Conservation (phyloP, 2,329 filamentous ascomycete genomes). For the Fusarium fujikuroi region DNA sequence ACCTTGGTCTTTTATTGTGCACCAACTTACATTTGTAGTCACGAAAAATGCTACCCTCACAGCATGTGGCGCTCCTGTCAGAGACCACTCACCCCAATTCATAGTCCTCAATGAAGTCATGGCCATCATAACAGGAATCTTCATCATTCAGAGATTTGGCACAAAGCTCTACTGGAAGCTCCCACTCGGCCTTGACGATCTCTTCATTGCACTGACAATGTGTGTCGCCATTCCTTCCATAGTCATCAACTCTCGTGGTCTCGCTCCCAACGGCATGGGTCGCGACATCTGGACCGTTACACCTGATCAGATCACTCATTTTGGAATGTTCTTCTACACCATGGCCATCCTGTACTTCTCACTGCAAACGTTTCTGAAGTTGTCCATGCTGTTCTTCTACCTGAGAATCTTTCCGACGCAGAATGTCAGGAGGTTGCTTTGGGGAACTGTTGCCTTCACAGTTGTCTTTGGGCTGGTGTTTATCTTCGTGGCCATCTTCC, state of each 20-base stretch:
- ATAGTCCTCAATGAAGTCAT: conserved; percentile 42
- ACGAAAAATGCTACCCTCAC: conserved; percentile 44
- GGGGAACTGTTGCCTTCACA: conserved; percentile 55
- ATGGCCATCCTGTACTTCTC: conserved; percentile 59
- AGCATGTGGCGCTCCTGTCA: conserved; percentile 43
- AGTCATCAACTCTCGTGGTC: conserved; percentile 47
- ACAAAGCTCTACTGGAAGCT: conserved; percentile 50
- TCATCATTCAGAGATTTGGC: conserved; percentile 55
- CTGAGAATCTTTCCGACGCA: conserved; percentile 62
- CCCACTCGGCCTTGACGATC: conserved; percentile 53
- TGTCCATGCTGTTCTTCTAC: conserved; percentile 66
- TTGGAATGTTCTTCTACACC: conserved; percentile 56
- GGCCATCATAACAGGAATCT: conserved; percentile 49
- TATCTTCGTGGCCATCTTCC: conserved; percentile 57
- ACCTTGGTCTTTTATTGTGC: not conserved
- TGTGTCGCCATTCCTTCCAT: conserved; percentile 45
- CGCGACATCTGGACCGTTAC: conserved; percentile 62
- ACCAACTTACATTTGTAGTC: conserved; percentile 20
- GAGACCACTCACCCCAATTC: conserved; percentile 45
- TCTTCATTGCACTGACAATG: conserved; percentile 47
- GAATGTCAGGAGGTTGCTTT: conserved; percentile 54
- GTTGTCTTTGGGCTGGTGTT: conserved; percentile 55
- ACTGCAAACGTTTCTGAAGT: conserved; percentile 58
- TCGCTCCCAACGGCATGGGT: conserved; percentile 57
- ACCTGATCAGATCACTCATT: conserved; percentile 53